Evolutionary conservation across 176 grass and related monocot genomes (phyloP).

Genomic region (Phoenix roebelenii): DNA sequence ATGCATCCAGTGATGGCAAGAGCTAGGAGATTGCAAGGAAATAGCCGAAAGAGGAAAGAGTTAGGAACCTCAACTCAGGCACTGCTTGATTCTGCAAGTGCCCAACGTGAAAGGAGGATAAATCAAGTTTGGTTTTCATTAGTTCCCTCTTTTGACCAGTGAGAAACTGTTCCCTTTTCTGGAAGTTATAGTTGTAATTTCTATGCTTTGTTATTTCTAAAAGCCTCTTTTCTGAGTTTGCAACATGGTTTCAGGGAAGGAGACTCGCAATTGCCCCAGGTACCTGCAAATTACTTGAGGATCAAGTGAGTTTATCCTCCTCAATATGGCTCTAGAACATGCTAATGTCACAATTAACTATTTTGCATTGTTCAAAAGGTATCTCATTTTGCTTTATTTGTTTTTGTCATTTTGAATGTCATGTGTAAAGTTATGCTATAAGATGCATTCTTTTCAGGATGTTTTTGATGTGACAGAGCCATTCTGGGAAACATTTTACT

Average conservation of each 20-base stretch:
- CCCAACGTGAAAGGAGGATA: conserved; percentile 39
- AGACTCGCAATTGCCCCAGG: conserved; percentile 51
- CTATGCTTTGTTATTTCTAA: conserved; percentile 3
- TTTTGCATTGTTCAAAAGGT: too few relatives aligned
- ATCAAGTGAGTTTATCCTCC: conserved; percentile 55
- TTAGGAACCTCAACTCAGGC: conserved; percentile 19
- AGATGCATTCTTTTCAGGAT: too few relatives aligned
- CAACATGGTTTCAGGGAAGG: conserved; percentile 47
- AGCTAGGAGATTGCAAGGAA: conserved; percentile 32
- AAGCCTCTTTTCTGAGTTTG: too few relatives aligned
- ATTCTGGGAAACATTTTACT: too few relatives aligned
- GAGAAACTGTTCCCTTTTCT: conserved; percentile 1
- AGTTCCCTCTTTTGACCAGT: conserved; percentile 63
- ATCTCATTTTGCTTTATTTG: too few relatives aligned
- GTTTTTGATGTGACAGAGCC: too few relatives aligned
- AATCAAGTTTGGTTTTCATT: conserved; percentile 71
- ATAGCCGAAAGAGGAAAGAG: conserved; percentile 32
- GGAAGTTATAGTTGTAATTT: conserved; percentile 12
- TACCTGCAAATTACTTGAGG: conserved; percentile 52
- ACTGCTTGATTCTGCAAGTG: conserved; percentile 23
- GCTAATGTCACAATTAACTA: too few relatives aligned
- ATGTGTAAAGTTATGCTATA: too few relatives aligned
- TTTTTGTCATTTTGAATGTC: too few relatives aligned
- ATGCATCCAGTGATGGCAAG: conserved; percentile 6
- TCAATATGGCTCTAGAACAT: too few relatives aligned